These are phyloP conservation scores for Phytophthora foliorum DNA, from an alignment of 352 stramenopile genomes.

Conservation along the genomic window DNA sequence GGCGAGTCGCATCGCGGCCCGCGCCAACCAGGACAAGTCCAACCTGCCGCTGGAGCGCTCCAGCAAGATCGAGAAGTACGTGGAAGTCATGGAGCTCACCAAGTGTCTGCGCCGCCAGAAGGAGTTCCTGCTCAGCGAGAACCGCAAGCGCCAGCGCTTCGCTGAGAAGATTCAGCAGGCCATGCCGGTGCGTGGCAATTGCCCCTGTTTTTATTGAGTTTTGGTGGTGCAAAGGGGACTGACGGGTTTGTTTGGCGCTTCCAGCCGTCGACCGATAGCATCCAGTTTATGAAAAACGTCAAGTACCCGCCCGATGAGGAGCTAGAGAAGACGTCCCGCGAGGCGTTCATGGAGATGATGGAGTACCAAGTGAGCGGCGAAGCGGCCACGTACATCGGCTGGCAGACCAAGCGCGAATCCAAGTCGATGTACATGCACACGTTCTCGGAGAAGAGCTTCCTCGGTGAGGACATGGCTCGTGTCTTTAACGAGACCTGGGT, in stretches of 20 bases:
- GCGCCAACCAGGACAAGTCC: slow-evolving; percentile 76
- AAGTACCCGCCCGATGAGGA: slow-evolving; percentile 84
- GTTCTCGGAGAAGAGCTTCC: slow-evolving; percentile 80
- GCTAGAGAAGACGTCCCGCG: slow-evolving; percentile 79
- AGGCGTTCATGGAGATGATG: slow-evolving; percentile 85
- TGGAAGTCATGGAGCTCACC: slow-evolving; percentile 89
- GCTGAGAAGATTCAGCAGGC: slow-evolving; percentile 89
- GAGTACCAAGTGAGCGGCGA: slow-evolving; percentile 85
- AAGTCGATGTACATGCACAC: slow-evolving; percentile 90
- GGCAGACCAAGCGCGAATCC: slow-evolving; percentile 85
- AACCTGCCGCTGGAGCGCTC: slow-evolving; percentile 80
- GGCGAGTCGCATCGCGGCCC: slow-evolving; percentile 72
- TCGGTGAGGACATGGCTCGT: slow-evolving; percentile 73
- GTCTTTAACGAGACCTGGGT: slow-evolving; percentile 86
- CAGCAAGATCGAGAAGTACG: slow-evolving; percentile 90
- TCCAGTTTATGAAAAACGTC: slow-evolving; percentile 92
- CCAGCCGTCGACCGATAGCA: slow-evolving; percentile 84
- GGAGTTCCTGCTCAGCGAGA: slow-evolving; percentile 87
- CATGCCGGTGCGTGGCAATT: slow-evolving; percentile 71
- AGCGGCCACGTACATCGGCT: slow-evolving; percentile 69
- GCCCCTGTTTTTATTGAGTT: neutral
- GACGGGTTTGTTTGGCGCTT: slow-evolving; percentile 8
- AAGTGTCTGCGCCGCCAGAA: slow-evolving; percentile 89
- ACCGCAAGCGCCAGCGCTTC: slow-evolving; percentile 88
- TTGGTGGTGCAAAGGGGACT: neutral